A percentile compares a stretch with the other conserved stretches of the same genome.
Conservation (phyloP, 345 rosid species). For the Cochlearia excelsa region DNA sequence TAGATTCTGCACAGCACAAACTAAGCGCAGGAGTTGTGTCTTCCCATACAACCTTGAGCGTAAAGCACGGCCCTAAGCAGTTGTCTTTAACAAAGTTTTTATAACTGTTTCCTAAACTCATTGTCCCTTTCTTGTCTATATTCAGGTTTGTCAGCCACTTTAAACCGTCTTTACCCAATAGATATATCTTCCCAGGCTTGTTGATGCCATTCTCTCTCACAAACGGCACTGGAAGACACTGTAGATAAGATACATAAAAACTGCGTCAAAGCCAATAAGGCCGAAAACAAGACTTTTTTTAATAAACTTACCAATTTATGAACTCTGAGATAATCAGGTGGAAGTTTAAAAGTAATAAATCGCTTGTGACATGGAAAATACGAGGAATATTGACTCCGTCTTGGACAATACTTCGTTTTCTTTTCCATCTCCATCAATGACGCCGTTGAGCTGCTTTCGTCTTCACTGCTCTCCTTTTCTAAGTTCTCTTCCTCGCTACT, state of each 20-base stretch:
- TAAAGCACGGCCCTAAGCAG: background rate
- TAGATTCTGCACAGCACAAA: constrained; percentile 6
- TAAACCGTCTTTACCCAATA: constrained; percentile 7
- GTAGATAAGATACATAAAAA: background rate
- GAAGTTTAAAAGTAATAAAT: background rate
- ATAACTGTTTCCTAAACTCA: constrained; percentile 15
- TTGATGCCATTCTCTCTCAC: constrained; percentile 7
- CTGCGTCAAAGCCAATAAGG: background rate
- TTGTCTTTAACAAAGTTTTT: constrained; percentile 3
- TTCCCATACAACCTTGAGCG: constrained; percentile 9
- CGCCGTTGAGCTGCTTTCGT: background rate
- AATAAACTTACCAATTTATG: background rate
- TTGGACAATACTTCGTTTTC: background rate
- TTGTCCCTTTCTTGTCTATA: background rate
- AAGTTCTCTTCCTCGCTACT: background rate
- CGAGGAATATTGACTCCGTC: constrained; percentile 7
- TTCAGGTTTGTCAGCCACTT: background rate
- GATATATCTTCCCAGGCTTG: constrained; percentile 12
- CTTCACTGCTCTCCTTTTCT: background rate
- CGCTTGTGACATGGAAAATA: constrained; percentile 2
- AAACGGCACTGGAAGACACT: background rate
- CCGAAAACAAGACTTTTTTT: background rate
- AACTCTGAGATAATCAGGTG: constrained; percentile 4
- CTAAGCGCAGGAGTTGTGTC: constrained; percentile 13
- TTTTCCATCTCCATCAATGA: background rate